Evolutionary conservation across 805 yeast species (phyloP).

Genomic region (Kodamaea fukazawae): DNA sequence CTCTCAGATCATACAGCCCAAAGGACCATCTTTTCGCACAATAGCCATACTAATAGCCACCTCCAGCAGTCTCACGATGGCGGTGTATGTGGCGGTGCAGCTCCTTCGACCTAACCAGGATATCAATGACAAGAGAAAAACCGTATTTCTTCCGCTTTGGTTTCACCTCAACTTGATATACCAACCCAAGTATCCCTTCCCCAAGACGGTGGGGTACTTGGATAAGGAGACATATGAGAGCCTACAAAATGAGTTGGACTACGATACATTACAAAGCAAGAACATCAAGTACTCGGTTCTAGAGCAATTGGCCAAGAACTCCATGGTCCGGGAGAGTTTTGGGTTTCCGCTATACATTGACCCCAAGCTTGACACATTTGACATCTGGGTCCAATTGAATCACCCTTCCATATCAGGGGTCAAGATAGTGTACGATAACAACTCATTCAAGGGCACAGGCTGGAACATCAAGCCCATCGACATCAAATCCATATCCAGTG

Average conservation of each 20-base stretch:
- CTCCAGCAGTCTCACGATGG: conserved; percentile 25
- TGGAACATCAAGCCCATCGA: conserved; percentile 32
- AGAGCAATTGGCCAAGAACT: conserved; percentile 22
- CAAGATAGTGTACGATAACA: conserved; percentile 12
- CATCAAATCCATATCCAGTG: conserved; percentile 16
- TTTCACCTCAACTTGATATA: conserved; percentile 26
- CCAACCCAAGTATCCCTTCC: conserved; percentile 22
- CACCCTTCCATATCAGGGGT: conserved; percentile 32
- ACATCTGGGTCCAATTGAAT: conserved; percentile 32
- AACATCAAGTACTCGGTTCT: conserved; percentile 27
- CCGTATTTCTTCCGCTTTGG: conserved; percentile 26
- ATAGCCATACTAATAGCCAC: conserved; percentile 18
- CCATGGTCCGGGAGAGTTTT: conserved; percentile 22
- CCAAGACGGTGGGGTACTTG: conserved; percentile 24
- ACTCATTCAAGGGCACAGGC: conserved; percentile 6
- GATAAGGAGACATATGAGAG: conserved; percentile 21
- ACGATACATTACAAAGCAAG: conserved; percentile 16
- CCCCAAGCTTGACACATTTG: conserved; percentile 11
- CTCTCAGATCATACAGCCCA: conserved; percentile 11
- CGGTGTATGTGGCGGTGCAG: conserved; percentile 21
- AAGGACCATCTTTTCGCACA: conserved; percentile 20
- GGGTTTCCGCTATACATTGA: conserved; percentile 28
- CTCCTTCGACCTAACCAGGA: conserved; percentile 12
- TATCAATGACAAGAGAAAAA: conserved; percentile 6
- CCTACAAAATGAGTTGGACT: conserved; percentile 7